phyloP scores from a whole-genome alignment of 2,329 filamentous ascomycete genomes.

The Botryotinia narcissicola region DNA sequence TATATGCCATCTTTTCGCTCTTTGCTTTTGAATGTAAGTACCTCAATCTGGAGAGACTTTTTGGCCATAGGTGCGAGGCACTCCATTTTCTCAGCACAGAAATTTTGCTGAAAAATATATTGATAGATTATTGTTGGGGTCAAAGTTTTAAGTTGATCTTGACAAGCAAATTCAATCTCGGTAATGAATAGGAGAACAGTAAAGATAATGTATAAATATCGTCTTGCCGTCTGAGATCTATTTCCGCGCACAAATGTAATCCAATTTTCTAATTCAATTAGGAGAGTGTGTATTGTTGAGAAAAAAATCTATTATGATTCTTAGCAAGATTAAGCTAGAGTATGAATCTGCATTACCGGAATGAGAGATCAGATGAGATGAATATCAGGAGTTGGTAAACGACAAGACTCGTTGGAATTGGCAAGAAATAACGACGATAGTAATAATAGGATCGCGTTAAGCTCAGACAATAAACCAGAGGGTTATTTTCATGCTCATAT shows the following conservation, averaged over 20 bases:
- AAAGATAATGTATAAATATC: too few relatives aligned
- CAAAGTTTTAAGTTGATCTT: background rate
- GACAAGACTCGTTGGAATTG: background rate
- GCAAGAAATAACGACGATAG: background rate
- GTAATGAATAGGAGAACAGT: background rate
- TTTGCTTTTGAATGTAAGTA: background rate
- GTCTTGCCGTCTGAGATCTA: background rate
- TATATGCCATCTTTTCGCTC: background rate
- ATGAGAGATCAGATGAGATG: background rate
- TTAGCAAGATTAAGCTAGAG: background rate
- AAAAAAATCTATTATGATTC: background rate
- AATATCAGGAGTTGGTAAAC: background rate
- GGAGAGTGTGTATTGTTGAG: background rate
- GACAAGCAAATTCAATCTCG: background rate
- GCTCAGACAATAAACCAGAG: fast-evolving
- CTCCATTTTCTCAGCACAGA: background rate
- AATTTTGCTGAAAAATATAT: too few relatives aligned
- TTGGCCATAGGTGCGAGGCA: fast-evolving
- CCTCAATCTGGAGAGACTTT: too few relatives aligned
- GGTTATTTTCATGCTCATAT: background rate
- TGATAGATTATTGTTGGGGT: background rate
- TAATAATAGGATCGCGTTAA: too few relatives aligned
- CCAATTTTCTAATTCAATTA: background rate
- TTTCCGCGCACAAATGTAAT: background rate
- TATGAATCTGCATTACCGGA: background rate